phyloP scores from a whole-genome alignment of 306 rosid species.

The Dalbergia cochinchinensis region DNA sequence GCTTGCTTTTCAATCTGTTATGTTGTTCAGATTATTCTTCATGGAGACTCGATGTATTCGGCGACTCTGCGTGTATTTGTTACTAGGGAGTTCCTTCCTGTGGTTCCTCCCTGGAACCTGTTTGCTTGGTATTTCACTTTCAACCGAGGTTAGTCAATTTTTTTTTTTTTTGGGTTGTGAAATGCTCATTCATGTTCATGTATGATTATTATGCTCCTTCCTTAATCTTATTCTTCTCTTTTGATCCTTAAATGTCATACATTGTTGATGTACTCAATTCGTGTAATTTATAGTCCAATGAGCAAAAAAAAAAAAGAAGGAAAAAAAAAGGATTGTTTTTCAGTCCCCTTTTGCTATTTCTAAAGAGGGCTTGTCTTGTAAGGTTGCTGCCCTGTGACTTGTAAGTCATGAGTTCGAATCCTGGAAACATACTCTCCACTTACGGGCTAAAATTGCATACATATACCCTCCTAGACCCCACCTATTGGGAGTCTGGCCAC shows the following conservation, averaged over 20 bases:
- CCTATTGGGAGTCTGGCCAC: too few species aligned
- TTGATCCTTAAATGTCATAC: not conserved
- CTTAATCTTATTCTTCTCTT: not conserved
- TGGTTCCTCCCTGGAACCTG: conserved; percentile 50
- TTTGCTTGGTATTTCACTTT: conserved; percentile 48
- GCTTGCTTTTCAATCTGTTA: not conserved
- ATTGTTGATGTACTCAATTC: not conserved
- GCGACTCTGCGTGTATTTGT: conserved; percentile 37
- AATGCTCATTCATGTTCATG: not conserved
- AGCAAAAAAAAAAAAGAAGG: not conserved
- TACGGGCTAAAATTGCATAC: too few species aligned
- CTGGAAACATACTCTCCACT: too few species aligned
- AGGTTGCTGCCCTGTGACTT: too few species aligned
- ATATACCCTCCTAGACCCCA: too few species aligned
- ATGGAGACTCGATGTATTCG: conserved; percentile 47
- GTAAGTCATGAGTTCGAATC: too few species aligned
- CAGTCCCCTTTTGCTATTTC: not conserved
- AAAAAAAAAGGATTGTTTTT: not conserved
- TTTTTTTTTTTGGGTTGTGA: too few species aligned
- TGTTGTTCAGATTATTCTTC: conserved; percentile 48
- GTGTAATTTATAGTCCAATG: conserved; percentile 9
- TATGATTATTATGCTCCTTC: not conserved
- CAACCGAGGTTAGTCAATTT: conserved; percentile 60
- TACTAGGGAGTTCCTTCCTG: conserved; percentile 51
- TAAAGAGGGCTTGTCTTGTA: not conserved